Conservation (phyloP, 2,329 filamentous ascomycete species). For the Fusarium mundagurra region DNA sequence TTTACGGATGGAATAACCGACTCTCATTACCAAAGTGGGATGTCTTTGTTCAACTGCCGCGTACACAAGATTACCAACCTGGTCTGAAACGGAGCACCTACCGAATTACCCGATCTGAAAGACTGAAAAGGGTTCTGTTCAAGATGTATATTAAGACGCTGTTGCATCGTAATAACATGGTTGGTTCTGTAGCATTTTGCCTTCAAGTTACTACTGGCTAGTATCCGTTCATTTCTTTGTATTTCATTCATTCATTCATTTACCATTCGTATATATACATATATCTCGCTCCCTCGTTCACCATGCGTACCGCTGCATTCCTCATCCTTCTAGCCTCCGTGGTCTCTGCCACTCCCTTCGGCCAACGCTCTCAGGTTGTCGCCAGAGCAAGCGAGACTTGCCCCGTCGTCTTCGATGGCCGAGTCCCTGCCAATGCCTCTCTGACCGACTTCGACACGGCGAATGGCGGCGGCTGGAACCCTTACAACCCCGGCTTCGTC, state of each 20-base stretch:
- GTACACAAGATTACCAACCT: not conserved
- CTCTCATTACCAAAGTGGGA: constrained; percentile 1
- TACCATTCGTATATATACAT: not conserved
- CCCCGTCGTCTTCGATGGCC: constrained; percentile 57
- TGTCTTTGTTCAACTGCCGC: constrained; percentile 11
- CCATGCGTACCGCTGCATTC: constrained; percentile 30
- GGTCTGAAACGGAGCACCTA: constrained; percentile 10
- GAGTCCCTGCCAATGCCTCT: constrained; percentile 52
- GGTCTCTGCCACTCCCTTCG: constrained; percentile 28
- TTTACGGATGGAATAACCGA: not conserved
- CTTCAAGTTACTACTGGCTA: constrained; percentile 31
- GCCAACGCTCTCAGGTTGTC: not conserved
- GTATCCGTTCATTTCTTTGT: constrained; percentile 28
- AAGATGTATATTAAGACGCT: not conserved
- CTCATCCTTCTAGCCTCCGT: constrained; percentile 27
- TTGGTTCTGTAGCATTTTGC: not conserved
- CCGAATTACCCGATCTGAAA: constrained; percentile 19
- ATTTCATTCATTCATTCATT: constrained; percentile 18
- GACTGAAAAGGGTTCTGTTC: not conserved
- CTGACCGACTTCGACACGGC: constrained; percentile 54
- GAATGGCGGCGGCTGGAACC: constrained; percentile 46
- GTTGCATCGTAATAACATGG: not conserved
- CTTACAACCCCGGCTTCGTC: constrained; percentile 63
- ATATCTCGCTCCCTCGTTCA: not conserved
- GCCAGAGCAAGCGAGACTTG: constrained; percentile 22